Evolutionary conservation across 352 stramenopile genomes (phyloP).

Genomic region (Phytophthora fragariaefolia): DNA sequence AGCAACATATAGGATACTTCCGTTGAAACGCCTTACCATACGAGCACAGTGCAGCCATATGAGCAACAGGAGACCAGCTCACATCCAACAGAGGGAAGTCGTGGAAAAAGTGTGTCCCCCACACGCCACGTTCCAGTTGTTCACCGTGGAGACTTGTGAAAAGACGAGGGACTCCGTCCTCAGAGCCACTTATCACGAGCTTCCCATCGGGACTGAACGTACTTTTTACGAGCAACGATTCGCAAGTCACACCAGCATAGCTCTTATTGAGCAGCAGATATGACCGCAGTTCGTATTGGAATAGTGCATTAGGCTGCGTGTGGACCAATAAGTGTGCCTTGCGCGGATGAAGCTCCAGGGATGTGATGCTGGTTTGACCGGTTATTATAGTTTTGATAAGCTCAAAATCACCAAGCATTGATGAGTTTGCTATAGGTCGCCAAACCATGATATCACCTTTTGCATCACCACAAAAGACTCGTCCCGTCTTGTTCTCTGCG

Average conservation of each 20-base stretch:
- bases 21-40: slow-evolving; percentile 45
- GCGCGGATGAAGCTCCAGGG: slow-evolving; percentile 64
- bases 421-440: slow-evolving; percentile 14
- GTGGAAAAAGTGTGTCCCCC: slow-evolving; percentile 66
- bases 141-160: slow-evolving; percentile 65
- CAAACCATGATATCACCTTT: slow-evolving; percentile 60
- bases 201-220: slow-evolving; percentile 72
- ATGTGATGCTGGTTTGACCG: slow-evolving; percentile 56
- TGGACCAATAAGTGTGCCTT: slow-evolving; percentile 74
- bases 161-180: slow-evolving; percentile 64
- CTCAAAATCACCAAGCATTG: slow-evolving; percentile 34
- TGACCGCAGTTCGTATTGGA: slow-evolving; percentile 79
- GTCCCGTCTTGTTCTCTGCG: slow-evolving; percentile 46
- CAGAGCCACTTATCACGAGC: slow-evolving; percentile 63
- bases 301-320: slow-evolving; percentile 61
- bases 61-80: slow-evolving; percentile 62
- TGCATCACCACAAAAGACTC: slow-evolving; percentile 69
- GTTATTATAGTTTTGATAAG: slow-evolving; percentile 62
- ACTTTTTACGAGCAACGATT: slow-evolving; percentile 56
- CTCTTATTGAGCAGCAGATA: slow-evolving; percentile 79
- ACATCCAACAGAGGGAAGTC: slow-evolving; percentile 59
- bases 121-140: slow-evolving; percentile 51
- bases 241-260: slow-evolving; percentile 57
- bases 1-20: background rate
- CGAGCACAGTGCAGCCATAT: slow-evolving; percentile 69